Conservation (phyloP, 192 early-diverging fungal genomes). For the Funneliformis mosseae region DNA sequence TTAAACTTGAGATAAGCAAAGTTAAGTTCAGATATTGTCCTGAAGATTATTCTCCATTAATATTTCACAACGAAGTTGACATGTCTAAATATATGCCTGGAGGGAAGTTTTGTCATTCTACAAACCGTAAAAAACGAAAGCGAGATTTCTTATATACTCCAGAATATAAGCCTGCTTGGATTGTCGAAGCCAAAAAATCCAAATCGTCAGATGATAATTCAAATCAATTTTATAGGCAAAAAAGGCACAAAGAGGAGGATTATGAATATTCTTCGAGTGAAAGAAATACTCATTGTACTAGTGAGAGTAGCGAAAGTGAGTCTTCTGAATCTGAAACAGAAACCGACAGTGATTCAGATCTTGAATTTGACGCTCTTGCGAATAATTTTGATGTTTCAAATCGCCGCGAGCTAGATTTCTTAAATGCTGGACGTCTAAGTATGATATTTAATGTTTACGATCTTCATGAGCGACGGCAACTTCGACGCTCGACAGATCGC, state of each 20-base stretch:
- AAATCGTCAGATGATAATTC: neutral
- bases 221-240: neutral
- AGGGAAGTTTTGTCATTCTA: neutral
- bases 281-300: neutral
- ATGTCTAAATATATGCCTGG: slow-evolving; percentile 15
- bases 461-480: neutral
- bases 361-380: neutral
- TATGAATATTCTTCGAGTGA: no score
- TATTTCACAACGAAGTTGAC: slow-evolving; percentile 3
- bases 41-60: slow-evolving; percentile 6
- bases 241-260: neutral
- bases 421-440: slow-evolving; percentile 14
- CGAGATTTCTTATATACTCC: neutral
- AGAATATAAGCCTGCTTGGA: neutral
- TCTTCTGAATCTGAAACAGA: neutral
- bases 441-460: slow-evolving; percentile 6
- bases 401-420: slow-evolving; percentile 4
- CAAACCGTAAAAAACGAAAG: slow-evolving; percentile 16
- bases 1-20: neutral
- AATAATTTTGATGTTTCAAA: neutral
- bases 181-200: neutral
- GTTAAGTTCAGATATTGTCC: neutral
- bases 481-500: neutral
- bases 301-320: neutral
- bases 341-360: neutral